Conservation (phyloP, 495 filamentous ascomycete species). For the Thermothielavioides terrestris region DNA sequence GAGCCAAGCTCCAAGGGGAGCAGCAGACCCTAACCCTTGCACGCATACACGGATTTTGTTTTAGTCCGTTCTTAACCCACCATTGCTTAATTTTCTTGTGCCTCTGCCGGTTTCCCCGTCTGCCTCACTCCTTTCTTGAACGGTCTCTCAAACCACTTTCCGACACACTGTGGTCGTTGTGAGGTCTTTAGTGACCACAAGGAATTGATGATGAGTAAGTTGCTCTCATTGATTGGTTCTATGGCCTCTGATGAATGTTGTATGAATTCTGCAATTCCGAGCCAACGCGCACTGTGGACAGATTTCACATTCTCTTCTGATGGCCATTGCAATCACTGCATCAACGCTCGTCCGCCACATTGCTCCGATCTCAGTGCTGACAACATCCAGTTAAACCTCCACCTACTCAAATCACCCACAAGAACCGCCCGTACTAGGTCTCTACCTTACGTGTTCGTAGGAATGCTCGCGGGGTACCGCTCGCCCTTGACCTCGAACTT, state of each 20-base stretch:
- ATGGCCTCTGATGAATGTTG: conserved; percentile 34
- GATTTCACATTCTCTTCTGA: conserved; percentile 27
- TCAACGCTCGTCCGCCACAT: not conserved
- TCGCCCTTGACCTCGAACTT: conserved; percentile 35
- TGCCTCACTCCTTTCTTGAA: not conserved
- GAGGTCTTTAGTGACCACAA: too few relatives aligned
- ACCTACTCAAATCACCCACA: not conserved
- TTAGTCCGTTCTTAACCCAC: too few relatives aligned
- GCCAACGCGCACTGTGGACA: conserved; percentile 19
- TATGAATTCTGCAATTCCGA: conserved; percentile 48
- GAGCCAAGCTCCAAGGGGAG: too few relatives aligned
- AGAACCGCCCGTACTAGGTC: too few relatives aligned
- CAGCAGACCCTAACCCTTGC: too few relatives aligned
- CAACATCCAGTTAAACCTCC: not conserved
- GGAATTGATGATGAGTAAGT: conserved; percentile 1
- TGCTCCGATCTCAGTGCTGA: not conserved
- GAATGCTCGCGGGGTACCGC: conserved; percentile 29
- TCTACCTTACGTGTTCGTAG: conserved; percentile 25
- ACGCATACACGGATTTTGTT: too few relatives aligned
- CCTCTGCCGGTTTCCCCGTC: too few relatives aligned
- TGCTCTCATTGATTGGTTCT: not conserved
- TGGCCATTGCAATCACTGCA: not conserved
- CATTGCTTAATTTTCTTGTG: too few relatives aligned
- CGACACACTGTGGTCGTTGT: too few relatives aligned
- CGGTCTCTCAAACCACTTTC: too few relatives aligned